Percentiles rank a stretch among this genome's conserved stretches.
Conservation (phyloP, 2,329 filamentous ascomycete genomes). For the Verticillium nubilum region DNA sequence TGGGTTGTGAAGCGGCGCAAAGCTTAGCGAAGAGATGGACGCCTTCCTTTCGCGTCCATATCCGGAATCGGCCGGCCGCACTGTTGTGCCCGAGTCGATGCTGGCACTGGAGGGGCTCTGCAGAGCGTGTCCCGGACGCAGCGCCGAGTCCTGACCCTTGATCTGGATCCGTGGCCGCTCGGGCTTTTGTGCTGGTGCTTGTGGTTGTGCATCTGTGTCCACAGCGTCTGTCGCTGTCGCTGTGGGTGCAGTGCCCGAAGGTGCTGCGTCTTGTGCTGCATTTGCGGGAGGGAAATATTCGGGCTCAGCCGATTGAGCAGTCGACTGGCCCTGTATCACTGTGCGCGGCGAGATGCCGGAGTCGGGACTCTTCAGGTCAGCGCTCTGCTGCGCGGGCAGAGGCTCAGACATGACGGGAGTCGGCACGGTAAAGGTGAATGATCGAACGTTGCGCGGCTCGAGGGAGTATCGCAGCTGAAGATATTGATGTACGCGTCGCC, state of each 20-base stretch:
- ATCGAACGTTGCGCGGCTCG: neutral
- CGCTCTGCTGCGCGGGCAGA: neutral
- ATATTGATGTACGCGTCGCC: neutral
- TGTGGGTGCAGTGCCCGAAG: neutral
- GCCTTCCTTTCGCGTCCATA: slow-evolving; percentile 27
- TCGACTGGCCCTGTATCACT: neutral
- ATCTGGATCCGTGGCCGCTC: slow-evolving; percentile 1
- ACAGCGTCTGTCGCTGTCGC: slow-evolving; percentile 9
- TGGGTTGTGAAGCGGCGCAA: slow-evolving; percentile 36
- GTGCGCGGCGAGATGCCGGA: neutral
- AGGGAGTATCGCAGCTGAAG: neutral
- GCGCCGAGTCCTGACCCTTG: slow-evolving; percentile 2
- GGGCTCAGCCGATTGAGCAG: neutral
- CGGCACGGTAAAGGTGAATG: neutral
- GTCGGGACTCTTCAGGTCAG: neutral
- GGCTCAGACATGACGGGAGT: slow-evolving; percentile 1
- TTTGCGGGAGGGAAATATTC: neutral
- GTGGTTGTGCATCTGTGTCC: neutral
- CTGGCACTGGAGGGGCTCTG: neutral
- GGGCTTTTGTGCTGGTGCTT: slow-evolving; percentile 10
- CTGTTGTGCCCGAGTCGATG: neutral
- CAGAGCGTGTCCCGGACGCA: neutral
- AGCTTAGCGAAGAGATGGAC: slow-evolving; percentile 42
- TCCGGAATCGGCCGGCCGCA: neutral
- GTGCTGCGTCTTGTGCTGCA: neutral